These are phyloP conservation scores for Porphyrellus cyaneotinctus DNA, from an alignment of 768 basidiomycete species.

Conservation along the genomic window DNA sequence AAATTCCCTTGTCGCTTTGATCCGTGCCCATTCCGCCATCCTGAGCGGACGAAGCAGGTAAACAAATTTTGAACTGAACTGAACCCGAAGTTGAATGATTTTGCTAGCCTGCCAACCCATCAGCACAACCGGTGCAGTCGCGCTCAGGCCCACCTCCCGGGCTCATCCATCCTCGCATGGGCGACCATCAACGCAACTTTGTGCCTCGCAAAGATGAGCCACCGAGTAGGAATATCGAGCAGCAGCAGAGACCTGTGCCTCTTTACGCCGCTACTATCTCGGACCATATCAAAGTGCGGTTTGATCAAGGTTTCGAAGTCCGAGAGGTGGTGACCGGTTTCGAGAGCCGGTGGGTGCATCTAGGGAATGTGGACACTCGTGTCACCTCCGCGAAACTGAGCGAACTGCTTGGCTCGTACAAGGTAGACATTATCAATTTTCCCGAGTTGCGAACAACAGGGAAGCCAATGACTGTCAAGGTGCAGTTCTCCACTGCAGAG, in stretches of 20 bases:
- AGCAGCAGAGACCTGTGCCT: slow-evolving; percentile 12
- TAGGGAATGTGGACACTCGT: slow-evolving; percentile 46
- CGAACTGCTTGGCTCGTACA: slow-evolving; percentile 39
- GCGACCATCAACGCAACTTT: background rate
- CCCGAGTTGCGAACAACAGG: slow-evolving; percentile 18
- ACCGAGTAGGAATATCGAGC: background rate
- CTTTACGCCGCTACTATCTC: slow-evolving; percentile 37
- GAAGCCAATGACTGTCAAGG: slow-evolving; percentile 34
- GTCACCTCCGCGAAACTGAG: slow-evolving; percentile 35
- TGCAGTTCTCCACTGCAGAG: slow-evolving; percentile 43
- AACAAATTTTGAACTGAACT: background rate
- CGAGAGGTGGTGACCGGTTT: slow-evolving; percentile 58
- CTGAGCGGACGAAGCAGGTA: slow-evolving; percentile 10
- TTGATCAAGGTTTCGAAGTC: slow-evolving; percentile 61
- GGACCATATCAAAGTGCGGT: slow-evolving; percentile 51
- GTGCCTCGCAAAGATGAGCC: background rate
- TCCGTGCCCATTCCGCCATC: slow-evolving; percentile 12
- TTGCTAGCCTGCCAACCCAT: background rate
- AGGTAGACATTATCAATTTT: slow-evolving; percentile 38
- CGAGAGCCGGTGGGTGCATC: slow-evolving; percentile 58
- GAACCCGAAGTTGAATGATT: background rate
- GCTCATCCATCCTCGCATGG: too few species aligned
- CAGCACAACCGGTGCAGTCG: background rate
- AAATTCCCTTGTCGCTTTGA: fast-evolving
- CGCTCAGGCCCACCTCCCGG: background rate